These are phyloP conservation scores for Penicillium sumatraense DNA, from an alignment of 2,329 filamentous ascomycete genomes.

Conservation along the genomic window DNA sequence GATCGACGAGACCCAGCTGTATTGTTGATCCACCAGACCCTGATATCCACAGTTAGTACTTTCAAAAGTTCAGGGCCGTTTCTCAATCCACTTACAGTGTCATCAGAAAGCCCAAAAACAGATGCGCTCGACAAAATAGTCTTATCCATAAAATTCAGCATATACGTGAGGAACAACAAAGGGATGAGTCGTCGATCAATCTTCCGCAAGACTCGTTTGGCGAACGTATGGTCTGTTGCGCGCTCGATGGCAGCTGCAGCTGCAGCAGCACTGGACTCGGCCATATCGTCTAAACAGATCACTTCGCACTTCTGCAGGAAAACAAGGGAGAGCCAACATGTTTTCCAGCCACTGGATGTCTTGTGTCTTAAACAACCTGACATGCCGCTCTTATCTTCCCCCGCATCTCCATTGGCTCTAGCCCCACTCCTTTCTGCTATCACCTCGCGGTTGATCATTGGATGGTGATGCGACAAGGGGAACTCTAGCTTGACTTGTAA, in stretches of 20 bases:
- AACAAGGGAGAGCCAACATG: background rate
- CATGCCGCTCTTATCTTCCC: conserved; percentile 21
- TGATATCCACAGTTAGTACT: too few species aligned
- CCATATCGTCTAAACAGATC: background rate
- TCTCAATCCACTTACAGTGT: conserved; percentile 36
- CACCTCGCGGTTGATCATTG: conserved; percentile 5
- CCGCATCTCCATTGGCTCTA: conserved; percentile 16
- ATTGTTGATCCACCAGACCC: conserved; percentile 27
- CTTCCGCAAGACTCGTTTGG: conserved; percentile 53
- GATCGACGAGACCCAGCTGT: conserved; percentile 34
- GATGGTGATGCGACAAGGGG: background rate
- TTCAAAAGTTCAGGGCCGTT: too few species aligned
- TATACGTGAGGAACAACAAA: conserved; percentile 62
- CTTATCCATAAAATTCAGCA: conserved; percentile 67
- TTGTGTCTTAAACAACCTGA: background rate
- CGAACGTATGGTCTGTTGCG: conserved; percentile 12
- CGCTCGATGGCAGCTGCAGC: conserved; percentile 11
- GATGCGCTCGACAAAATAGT: conserved; percentile 60
- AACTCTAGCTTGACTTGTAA: too few species aligned
- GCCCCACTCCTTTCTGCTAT: conserved; percentile 13
- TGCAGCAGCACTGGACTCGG: background rate
- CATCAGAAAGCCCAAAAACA: conserved; percentile 60
- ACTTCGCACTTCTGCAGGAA: background rate
- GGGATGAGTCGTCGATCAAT: conserved; percentile 62
- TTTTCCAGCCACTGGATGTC: background rate